These are phyloP conservation scores for Maudiozyma serrabonitensis DNA, from an alignment of 805 yeast genomes.

Conservation along the genomic window DNA sequence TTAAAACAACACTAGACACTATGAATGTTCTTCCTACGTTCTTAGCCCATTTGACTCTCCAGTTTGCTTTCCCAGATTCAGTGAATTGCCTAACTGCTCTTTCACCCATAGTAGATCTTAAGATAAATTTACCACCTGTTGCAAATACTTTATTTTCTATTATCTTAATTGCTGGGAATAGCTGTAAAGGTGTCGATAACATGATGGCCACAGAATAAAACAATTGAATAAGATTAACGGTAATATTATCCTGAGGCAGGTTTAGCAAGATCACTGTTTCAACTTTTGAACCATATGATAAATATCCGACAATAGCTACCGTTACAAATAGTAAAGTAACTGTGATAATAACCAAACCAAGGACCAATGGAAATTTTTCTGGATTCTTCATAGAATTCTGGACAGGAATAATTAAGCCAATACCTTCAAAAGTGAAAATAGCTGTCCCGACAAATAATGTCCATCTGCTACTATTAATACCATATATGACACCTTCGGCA, in stretches of 20 bases:
- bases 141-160: slow-evolving; percentile 56
- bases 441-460: slow-evolving; percentile 75
- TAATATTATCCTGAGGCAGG: slow-evolving; percentile 55
- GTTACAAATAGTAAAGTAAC: slow-evolving; percentile 54
- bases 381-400: slow-evolving; percentile 77
- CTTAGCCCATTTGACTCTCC: slow-evolving; percentile 53
- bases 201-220: slow-evolving; percentile 67
- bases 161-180: slow-evolving; percentile 70
- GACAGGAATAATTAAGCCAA: slow-evolving; percentile 71
- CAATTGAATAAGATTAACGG: slow-evolving; percentile 56
- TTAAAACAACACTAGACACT: slow-evolving; percentile 43
- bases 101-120: slow-evolving; percentile 9
- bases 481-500: slow-evolving; percentile 40
- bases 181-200: slow-evolving; percentile 70
- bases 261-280: slow-evolving; percentile 64
- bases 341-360: slow-evolving; percentile 49
- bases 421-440: slow-evolving; percentile 82
- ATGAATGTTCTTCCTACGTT: slow-evolving; percentile 46
- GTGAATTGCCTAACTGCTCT: slow-evolving; percentile 12
- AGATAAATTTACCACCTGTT: slow-evolving; percentile 20
- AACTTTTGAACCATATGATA: slow-evolving; percentile 55
- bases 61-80: slow-evolving; percentile 47
- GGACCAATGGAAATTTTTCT: slow-evolving; percentile 57
- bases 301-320: slow-evolving; percentile 59
- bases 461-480: slow-evolving; percentile 49